A percentile compares a stretch with the other conserved stretches of the same genome.
Evolutionary conservation across 208 protist genomes (phyloP).

Genomic region (Leishmania braziliensis): DNA sequence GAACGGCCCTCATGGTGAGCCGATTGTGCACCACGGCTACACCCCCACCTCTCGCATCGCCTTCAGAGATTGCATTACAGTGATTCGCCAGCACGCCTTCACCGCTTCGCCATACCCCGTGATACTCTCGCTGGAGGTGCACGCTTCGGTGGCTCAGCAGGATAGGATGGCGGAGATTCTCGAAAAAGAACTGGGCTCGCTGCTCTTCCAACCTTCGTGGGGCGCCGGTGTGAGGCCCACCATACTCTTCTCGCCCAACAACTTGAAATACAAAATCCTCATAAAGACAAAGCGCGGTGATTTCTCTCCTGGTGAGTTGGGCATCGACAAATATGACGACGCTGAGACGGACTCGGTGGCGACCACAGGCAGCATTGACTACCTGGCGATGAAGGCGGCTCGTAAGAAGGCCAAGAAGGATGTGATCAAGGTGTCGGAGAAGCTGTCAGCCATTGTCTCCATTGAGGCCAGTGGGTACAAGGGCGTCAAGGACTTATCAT

Average conservation of each 20-base stretch:
- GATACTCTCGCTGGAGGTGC: constrained; percentile 84
- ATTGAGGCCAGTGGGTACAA: constrained; percentile 76
- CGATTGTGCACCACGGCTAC: constrained; percentile 85
- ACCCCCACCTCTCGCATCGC: constrained; percentile 75
- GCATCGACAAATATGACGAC: constrained; percentile 48
- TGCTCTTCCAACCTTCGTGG: constrained; percentile 56
- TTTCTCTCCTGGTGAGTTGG: constrained; percentile 21
- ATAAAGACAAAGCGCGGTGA: constrained; percentile 61
- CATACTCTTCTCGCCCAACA: constrained; percentile 54
- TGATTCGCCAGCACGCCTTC: constrained; percentile 76
- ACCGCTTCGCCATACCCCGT: constrained; percentile 65
- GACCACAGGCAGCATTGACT: constrained; percentile 26
- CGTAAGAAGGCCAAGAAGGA: constrained; percentile 28
- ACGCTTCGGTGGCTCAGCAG: constrained; percentile 64
- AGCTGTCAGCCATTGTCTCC: constrained; percentile 56
- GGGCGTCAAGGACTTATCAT: constrained; percentile 51
- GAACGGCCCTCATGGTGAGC: constrained; percentile 68
- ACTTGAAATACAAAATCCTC: constrained; percentile 58
- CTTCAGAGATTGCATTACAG: constrained; percentile 58
- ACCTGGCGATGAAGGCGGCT: constrained; percentile 23
- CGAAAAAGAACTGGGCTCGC: constrained; percentile 45
- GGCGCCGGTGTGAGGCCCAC: constrained; percentile 38
- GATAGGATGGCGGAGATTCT: constrained; percentile 78
- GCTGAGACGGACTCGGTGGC: constrained; percentile 19
- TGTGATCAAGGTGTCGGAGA: constrained; percentile 31